Percentiles rank a stretch among this genome's conserved stretches.
These are phyloP conservation scores for Trichoderma cornu-damae DNA, from an alignment of 2,329 filamentous ascomycete species.

Conservation along the genomic window DNA sequence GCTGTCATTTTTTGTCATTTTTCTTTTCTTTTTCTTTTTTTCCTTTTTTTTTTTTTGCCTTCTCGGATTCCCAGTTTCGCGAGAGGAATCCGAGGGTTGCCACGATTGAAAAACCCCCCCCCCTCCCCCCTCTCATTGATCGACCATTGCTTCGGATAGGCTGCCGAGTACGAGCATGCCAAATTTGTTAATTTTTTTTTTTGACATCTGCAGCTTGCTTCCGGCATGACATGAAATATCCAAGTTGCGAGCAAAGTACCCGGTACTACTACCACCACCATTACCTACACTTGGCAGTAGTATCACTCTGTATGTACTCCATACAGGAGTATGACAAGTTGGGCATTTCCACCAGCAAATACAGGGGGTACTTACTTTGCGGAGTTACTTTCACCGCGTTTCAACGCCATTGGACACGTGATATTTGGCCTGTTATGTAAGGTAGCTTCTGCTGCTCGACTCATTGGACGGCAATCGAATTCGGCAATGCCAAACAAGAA, in stretches of 20 bases:
- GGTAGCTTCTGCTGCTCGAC: background rate
- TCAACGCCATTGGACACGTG: too few species aligned
- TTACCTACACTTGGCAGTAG: too few species aligned
- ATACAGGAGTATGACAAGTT: too few species aligned
- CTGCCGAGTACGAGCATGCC: background rate
- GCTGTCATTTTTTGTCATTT: background rate
- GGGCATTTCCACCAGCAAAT: too few species aligned
- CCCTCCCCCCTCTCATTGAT: background rate
- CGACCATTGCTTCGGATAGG: background rate
- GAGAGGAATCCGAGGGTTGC: background rate
- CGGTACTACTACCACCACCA: too few species aligned
- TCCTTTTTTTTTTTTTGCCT: background rate
- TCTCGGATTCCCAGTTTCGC: background rate
- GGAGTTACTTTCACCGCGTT: too few species aligned
- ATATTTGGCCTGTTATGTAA: background rate
- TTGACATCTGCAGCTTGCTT: background rate
- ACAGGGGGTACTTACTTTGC: too few species aligned
- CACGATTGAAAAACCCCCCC: too few species aligned
- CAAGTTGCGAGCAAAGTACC: too few species aligned
- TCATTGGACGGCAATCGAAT: background rate
- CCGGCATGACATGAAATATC: too few species aligned
- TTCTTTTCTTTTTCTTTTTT: background rate
- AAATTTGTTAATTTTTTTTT: too few species aligned
- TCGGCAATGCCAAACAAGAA: conserved; percentile 1
- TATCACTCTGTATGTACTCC: too few species aligned